Evolutionary conservation across 805 yeast species (phyloP).

Genomic region (Candida incommunis): DNA sequence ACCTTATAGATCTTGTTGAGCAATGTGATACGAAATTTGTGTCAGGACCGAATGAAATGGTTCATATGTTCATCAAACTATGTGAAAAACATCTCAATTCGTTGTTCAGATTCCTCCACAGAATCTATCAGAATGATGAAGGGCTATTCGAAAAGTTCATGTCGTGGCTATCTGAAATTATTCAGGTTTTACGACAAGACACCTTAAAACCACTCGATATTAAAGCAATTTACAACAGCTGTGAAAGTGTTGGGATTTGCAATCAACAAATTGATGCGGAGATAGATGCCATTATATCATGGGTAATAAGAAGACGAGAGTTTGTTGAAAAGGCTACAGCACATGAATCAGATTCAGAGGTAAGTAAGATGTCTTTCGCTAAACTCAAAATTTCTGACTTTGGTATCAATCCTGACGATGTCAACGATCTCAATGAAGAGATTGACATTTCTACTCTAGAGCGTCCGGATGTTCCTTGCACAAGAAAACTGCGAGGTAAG

Average conservation of each 20-base stretch:
- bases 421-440: neutral
- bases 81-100: constrained; percentile 60
- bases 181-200: constrained; percentile 50
- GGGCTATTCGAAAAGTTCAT: constrained; percentile 60
- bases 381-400: neutral
- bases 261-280: neutral
- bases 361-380: neutral
- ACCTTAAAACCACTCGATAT: constrained; percentile 11
- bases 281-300: neutral
- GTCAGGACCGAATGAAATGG: constrained; percentile 45
- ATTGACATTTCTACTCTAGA: neutral
- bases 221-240: constrained; percentile 4
- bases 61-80: constrained; percentile 48
- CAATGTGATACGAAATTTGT: constrained; percentile 33
- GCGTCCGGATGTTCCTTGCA: neutral
- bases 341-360: neutral
- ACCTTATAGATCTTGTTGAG: constrained; percentile 46
- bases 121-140: constrained; percentile 67
- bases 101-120: constrained; percentile 63
- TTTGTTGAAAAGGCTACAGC: neutral
- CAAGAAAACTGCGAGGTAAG: neutral
- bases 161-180: constrained; percentile 57
- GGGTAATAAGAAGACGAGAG: neutral
- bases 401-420: constrained; percentile 1
- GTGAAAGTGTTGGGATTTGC: constrained; percentile 6